Percentiles rank a stretch among this genome's conserved stretches.
These are phyloP conservation scores for Cercophora scortea DNA, from an alignment of 495 filamentous ascomycete genomes.

Conservation along the genomic window DNA sequence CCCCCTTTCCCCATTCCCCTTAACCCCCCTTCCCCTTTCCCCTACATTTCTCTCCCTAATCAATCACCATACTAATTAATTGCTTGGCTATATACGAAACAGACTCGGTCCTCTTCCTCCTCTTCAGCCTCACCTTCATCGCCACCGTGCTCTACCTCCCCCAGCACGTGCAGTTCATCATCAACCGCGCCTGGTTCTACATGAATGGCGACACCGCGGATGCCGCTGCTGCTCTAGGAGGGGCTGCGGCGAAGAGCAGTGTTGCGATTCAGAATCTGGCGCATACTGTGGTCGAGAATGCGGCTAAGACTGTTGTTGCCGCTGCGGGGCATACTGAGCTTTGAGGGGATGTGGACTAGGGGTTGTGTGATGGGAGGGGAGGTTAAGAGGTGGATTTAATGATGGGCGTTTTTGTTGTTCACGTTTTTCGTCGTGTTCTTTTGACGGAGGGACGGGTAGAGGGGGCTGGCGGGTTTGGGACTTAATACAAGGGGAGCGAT, in stretches of 20 bases:
- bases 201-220: constrained; percentile 59
- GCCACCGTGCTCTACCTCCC: constrained; percentile 88
- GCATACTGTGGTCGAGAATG: not conserved
- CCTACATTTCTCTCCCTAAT: not conserved
- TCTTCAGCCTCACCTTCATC: constrained; percentile 75
- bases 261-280: not conserved
- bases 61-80: too few species aligned
- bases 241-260: not conserved
- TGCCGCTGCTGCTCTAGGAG: constrained; percentile 20
- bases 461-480: too few species aligned
- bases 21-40: not conserved
- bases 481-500: too few species aligned
- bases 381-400: too few species aligned
- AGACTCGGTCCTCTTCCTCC: constrained; percentile 90
- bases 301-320: constrained; percentile 14
- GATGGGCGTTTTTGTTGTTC: too few species aligned
- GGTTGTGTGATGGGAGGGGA: too few species aligned
- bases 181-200: constrained; percentile 87
- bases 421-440: too few species aligned
- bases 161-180: constrained; percentile 71
- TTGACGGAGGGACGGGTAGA: too few species aligned
- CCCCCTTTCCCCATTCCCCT: not conserved
- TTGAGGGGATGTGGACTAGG: too few species aligned
- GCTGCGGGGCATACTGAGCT: constrained; percentile 2
- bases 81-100: not conserved